A percentile compares a stretch with the other conserved stretches of the same genome.
phyloP scores from a whole-genome alignment of 2,329 filamentous ascomycete species.

The Didymella pomorum region DNA sequence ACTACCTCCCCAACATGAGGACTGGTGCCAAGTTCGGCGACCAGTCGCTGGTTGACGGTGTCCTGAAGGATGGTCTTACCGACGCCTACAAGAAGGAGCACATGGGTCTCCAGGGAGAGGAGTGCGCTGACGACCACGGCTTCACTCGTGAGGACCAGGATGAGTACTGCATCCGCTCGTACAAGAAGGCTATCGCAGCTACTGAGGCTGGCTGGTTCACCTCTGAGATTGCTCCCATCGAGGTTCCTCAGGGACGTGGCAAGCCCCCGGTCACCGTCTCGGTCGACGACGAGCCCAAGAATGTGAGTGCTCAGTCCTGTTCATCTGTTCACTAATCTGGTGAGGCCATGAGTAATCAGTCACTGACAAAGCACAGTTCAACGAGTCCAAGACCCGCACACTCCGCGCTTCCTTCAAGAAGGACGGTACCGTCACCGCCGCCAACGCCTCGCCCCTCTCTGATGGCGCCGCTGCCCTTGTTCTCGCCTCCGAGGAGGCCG shows the following conservation, averaged over 20 bases:
- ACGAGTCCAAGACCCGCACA: conserved; percentile 59
- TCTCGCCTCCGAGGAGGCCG: conserved; percentile 90
- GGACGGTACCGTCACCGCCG: conserved; percentile 89
- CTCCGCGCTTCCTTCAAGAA: conserved; percentile 80
- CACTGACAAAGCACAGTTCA: conserved; percentile 51
- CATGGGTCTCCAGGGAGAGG: conserved; percentile 93
- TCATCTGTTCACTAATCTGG: conserved; percentile 2
- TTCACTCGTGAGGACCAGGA: conserved; percentile 89
- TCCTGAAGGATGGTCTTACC: conserved; percentile 92
- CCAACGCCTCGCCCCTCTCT: conserved; percentile 95
- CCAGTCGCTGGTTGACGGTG: conserved; percentile 85
- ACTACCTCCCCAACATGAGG: conserved; percentile 90
- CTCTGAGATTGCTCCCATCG: conserved; percentile 86
- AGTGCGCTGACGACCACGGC: conserved; percentile 84
- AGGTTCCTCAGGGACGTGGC: conserved; percentile 85
- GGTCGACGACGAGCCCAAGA: conserved; percentile 95
- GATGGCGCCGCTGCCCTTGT: conserved; percentile 93
- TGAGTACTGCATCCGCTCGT: conserved; percentile 92
- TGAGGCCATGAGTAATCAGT: background rate
- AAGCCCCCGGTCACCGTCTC: conserved; percentile 85
- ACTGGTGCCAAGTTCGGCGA: conserved; percentile 93
- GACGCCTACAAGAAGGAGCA: conserved; percentile 96
- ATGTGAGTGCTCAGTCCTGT: conserved; percentile 60
- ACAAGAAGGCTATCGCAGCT: conserved; percentile 90
- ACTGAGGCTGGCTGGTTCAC: conserved; percentile 82